Base-by-base conservation (phyloP, 345 rosid genomes). In the Erucastrum elatum region DNA sequence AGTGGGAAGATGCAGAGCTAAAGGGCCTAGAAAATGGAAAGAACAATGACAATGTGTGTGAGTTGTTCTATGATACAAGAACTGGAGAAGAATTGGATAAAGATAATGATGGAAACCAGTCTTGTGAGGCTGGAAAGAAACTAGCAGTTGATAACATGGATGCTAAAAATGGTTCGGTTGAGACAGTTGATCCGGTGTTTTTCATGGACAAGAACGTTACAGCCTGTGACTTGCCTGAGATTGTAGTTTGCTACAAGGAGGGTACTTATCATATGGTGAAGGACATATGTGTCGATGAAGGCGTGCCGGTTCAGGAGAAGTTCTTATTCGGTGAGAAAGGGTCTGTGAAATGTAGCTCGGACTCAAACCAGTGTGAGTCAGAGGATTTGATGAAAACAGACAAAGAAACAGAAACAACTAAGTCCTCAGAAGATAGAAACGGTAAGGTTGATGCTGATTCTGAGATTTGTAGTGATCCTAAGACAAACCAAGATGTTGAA, bases 221-320 rank as follows among this genome's bases (percentile, higher is more conserved):
- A 53, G 93, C 84, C 39, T 82, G 85, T 64, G 88, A 83, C 31
- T 39, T 87, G 21, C 94, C 93, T 2, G 97, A 92, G 82, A 75
- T 92, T 67, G 76, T 86, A 26, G 88, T 92, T 75, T 90, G 96
- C 75, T 92, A 83, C 85, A 82, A 87, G 75, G 93, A 89, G 81
- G 83, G 74, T 31, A 72, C 84, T 53, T 86, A 75, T 73, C 86
- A 86, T 75, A 85, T 84, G 1, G 83, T 91, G 30, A 95, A 93
- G 84, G 99, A 91, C 72, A 90, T 93, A 11, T 91, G 96, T 29
- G 53, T 93, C 2, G 96, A 95, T 30, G 91, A 95, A 73, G 94
- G 86, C 64, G 82, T 91, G 15, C 90, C 88, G 30, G 80, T 83
- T 17, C 84, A 85, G 26, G 89, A 82, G 71, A 88, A 82, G 83